Percentiles rank a stretch among this genome's conserved stretches.
Evolutionary conservation across 1,284 basidiomycete species (phyloP).

Genomic region (Earliella scabrosa): DNA sequence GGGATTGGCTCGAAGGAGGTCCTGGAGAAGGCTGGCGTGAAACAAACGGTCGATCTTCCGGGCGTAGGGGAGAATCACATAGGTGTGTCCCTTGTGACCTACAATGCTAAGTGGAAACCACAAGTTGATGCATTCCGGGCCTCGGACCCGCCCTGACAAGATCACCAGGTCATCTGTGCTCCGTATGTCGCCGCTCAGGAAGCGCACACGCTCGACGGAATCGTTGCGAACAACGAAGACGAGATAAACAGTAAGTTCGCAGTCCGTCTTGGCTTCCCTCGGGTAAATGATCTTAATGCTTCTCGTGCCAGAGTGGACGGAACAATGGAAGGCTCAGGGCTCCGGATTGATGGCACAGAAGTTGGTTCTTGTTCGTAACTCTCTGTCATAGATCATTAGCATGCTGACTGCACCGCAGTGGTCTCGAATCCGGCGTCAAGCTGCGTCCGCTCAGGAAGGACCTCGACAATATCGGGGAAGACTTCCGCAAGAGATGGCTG

Average conservation of each 20-base stretch:
- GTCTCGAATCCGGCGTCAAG: constrained; percentile 51
- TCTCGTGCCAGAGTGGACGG: constrained; percentile 37
- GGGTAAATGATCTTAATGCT: too few relatives aligned
- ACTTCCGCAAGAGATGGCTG: constrained; percentile 48
- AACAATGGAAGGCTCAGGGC: constrained; percentile 48
- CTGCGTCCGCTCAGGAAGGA: constrained; percentile 49
- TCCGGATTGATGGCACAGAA: constrained; percentile 54
- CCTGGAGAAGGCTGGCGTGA: constrained; percentile 45
- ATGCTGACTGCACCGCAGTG: constrained; percentile 30
- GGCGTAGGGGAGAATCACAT: constrained; percentile 62
- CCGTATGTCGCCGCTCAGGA: constrained; percentile 44
- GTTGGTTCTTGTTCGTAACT: constrained; percentile 33
- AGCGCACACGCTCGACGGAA: constrained; percentile 46
- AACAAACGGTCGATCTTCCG: constrained; percentile 50
- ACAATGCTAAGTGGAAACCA: too few relatives aligned
- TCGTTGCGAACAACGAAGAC: constrained; percentile 41
- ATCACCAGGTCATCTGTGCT: constrained; percentile 45
- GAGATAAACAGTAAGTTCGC: constrained; percentile 36
- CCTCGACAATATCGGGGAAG: constrained; percentile 46
- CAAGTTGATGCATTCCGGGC: not conserved
- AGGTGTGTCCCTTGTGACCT: constrained; percentile 42
- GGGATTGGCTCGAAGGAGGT: constrained; percentile 36
- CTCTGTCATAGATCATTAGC: not conserved
- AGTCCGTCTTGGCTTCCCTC: not conserved
- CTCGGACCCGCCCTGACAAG: constrained; percentile 30